Percentiles rank a stretch among this genome's conserved stretches.
These are phyloP conservation scores for Coemansia sp. DNA, from an alignment of 192 early-diverging fungal species.

Conservation along the genomic window DNA sequence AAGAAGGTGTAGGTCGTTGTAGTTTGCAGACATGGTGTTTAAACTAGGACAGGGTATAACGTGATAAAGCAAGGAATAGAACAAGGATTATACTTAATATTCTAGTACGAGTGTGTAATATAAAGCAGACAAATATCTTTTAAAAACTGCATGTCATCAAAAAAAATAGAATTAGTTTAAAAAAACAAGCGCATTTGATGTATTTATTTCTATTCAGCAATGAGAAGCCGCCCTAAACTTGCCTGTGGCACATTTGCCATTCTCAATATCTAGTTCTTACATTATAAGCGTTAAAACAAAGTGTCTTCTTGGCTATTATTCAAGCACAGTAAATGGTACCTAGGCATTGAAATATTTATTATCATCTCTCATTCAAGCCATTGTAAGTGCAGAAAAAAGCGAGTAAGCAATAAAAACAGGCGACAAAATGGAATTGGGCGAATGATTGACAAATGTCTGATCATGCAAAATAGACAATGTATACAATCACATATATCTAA, in stretches of 20 bases:
- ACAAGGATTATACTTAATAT: not conserved
- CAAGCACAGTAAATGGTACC: not conserved
- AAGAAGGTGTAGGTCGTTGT: slow-evolving; percentile 11
- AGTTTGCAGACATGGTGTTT: not conserved
- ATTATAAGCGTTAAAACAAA: not conserved
- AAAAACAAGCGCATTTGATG: not conserved
- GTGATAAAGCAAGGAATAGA: not conserved
- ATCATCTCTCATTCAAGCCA: slow-evolving; percentile 4
- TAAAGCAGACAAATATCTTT: not conserved
- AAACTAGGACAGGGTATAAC: too few species aligned
- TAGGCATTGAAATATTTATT: not conserved
- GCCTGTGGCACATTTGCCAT: not conserved
- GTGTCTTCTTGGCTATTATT: not conserved
- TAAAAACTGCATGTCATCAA: not conserved
- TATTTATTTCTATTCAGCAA: not conserved
- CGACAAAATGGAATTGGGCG: not conserved
- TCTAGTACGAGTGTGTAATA: not conserved
- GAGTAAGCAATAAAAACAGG: slow-evolving; percentile 9
- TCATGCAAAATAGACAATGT: slow-evolving; percentile 4
- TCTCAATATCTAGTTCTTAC: not conserved
- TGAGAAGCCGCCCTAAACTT: not conserved
- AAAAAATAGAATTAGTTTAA: not conserved
- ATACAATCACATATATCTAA: not conserved
- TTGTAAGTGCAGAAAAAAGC: not conserved
- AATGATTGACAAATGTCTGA: not conserved